phyloP scores from a whole-genome alignment of 1,284 basidiomycete genomes.

The Irpex sp. region DNA sequence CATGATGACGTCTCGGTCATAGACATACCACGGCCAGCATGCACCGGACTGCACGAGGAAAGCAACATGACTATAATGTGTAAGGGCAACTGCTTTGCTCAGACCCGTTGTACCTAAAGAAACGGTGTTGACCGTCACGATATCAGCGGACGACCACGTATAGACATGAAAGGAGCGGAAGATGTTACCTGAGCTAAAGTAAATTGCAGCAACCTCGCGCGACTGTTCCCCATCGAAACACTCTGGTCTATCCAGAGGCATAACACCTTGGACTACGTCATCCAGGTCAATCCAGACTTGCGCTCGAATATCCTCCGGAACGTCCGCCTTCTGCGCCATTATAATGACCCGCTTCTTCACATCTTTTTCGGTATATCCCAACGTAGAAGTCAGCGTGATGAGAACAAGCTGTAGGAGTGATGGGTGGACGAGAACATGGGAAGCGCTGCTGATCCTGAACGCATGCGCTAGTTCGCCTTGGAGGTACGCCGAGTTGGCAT shows the following conservation, averaged over 20 bases:
- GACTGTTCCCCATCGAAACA: constrained; percentile 28
- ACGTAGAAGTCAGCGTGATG: constrained; percentile 31
- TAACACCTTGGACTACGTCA: constrained; percentile 19
- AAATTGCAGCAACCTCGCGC: constrained; percentile 10
- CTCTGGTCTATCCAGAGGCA: constrained; percentile 23
- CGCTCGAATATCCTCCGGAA: constrained; percentile 5
- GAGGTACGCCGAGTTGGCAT: constrained; percentile 41
- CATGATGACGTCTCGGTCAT: constrained; percentile 38
- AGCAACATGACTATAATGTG: constrained; percentile 10
- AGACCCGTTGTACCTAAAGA: constrained; percentile 14
- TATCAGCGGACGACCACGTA: neutral
- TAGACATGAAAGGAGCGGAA: neutral
- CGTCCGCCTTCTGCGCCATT: constrained; percentile 18
- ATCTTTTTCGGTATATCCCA: constrained; percentile 31
- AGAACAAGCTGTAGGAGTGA: constrained; percentile 38
- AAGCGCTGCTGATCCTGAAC: constrained; percentile 45
- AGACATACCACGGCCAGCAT: constrained; percentile 3
- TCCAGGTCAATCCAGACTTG: constrained; percentile 6
- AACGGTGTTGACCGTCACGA: neutral
- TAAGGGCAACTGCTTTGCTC: constrained; percentile 16
- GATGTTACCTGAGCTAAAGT: constrained; percentile 15
- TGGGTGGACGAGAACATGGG: constrained; percentile 49
- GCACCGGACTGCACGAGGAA: constrained; percentile 5
- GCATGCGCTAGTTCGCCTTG: constrained; percentile 35
- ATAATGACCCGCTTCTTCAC: constrained; percentile 33